phyloP scores from a whole-genome alignment of 2,329 filamentous ascomycete species.

The Tolypocladium album region DNA sequence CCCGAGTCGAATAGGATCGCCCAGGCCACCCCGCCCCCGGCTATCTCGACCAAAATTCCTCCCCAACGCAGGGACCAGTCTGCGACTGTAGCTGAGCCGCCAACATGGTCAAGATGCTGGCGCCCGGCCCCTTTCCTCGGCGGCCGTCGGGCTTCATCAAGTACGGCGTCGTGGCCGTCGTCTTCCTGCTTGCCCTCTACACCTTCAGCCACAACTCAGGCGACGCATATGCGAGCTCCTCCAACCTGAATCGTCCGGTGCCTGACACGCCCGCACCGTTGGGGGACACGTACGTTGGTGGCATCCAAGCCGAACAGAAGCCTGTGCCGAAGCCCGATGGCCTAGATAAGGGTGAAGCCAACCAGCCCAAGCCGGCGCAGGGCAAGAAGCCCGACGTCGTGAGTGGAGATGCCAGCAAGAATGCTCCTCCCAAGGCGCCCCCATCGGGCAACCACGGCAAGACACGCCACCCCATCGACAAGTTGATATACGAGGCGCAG shows the following conservation, averaged over 20 bases:
- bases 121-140: slow-evolving; percentile 3
- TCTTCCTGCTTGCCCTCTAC: slow-evolving; percentile 23
- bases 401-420: background rate
- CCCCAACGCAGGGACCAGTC: background rate
- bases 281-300: background rate
- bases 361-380: too few species aligned
- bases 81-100: background rate
- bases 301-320: background rate
- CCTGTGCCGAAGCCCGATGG: background rate
- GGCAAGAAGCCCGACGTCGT: background rate
- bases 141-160: slow-evolving; percentile 29
- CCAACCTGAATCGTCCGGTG: background rate
- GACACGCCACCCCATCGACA: slow-evolving; percentile 38
- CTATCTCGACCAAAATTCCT: background rate
- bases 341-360: background rate
- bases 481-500: slow-evolving; percentile 36
- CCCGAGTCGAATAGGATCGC: background rate
- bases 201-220: slow-evolving; percentile 11
- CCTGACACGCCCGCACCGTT: background rate
- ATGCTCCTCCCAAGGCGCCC: background rate
- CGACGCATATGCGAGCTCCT: slow-evolving; percentile 4
- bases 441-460: background rate
- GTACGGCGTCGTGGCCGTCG: slow-evolving; percentile 24
- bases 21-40: background rate
- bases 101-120: slow-evolving; percentile 6